These are phyloP conservation scores for Ceratobasidium sp. DNA, from an alignment of 1,284 basidiomycete genomes.

Conservation along the genomic window DNA sequence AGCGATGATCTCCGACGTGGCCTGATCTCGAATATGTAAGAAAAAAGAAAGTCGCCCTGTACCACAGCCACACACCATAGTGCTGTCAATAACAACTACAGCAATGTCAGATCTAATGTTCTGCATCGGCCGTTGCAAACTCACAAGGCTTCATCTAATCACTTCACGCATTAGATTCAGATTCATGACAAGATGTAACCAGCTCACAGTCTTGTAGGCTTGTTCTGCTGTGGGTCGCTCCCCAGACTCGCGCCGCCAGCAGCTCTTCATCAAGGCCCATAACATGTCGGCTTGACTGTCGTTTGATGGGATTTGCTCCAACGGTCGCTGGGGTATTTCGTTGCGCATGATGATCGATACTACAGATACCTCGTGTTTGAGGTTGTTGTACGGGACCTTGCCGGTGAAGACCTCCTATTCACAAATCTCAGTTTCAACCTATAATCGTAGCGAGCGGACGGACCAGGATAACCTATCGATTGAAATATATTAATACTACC, in stretches of 20 bases:
- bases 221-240: background rate
- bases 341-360: background rate
- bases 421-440: background rate
- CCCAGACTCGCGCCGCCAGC: background rate
- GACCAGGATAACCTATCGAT: background rate
- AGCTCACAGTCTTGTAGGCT: background rate
- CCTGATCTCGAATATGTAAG: no score
- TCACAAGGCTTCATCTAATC: no score
- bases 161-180: no score
- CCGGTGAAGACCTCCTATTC: conserved; percentile 2
- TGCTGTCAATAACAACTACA: no score
- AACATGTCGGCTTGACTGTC: background rate
- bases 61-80: no score
- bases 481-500: background rate
- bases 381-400: background rate
- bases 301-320: background rate
- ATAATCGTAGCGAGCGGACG: background rate
- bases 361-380: no score
- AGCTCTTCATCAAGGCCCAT: background rate
- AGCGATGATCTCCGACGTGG: background rate
- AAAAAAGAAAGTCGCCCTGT: no score
- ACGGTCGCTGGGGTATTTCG: background rate
- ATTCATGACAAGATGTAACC: background rate
- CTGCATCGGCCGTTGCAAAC: no score
- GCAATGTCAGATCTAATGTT: no score